phyloP scores from a whole-genome alignment of 169 alveolate genomes.

The Plasmodium berghei region DNA sequence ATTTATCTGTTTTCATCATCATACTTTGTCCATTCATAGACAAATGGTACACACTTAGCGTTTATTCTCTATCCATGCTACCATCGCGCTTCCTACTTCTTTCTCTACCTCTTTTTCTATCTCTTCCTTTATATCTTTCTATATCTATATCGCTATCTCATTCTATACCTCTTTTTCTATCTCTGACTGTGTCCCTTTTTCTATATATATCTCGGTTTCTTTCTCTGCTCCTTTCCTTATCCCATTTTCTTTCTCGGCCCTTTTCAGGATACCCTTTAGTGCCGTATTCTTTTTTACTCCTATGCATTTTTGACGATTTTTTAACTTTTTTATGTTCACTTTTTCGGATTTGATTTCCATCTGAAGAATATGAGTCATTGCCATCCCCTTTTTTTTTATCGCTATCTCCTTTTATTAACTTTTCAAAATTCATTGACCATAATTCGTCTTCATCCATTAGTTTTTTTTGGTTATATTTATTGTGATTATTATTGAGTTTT shows the following conservation, averaged over 20 bases:
- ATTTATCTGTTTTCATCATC: too few relatives aligned
- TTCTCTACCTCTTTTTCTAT: not conserved
- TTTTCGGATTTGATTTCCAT: conserved; percentile 1
- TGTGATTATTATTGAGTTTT: conserved; percentile 13
- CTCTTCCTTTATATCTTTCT: not conserved
- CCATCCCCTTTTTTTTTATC: conserved; percentile 12
- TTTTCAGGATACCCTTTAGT: not conserved
- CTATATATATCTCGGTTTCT: not conserved
- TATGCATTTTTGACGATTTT: conserved; percentile 37
- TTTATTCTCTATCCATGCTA: not conserved
- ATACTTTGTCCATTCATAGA: too few relatives aligned
- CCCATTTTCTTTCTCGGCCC: not conserved
- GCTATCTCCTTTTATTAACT: conserved; percentile 50
- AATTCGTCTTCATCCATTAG: conserved; percentile 84
- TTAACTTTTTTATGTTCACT: conserved; percentile 29
- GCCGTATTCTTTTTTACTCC: conserved; percentile 15
- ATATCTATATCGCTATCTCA: not conserved
- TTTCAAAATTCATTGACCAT: conserved; percentile 87
- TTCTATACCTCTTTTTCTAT: not conserved
- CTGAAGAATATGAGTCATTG: conserved; percentile 17
- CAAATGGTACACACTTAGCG: too few relatives aligned
- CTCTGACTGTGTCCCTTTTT: not conserved
- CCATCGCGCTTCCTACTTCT: not conserved
- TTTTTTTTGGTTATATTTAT: conserved; percentile 33
- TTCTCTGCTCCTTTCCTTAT: not conserved